Evolutionary conservation across 257 asterid species (phyloP).

Genomic region (Thymus quinquecostatus): DNA sequence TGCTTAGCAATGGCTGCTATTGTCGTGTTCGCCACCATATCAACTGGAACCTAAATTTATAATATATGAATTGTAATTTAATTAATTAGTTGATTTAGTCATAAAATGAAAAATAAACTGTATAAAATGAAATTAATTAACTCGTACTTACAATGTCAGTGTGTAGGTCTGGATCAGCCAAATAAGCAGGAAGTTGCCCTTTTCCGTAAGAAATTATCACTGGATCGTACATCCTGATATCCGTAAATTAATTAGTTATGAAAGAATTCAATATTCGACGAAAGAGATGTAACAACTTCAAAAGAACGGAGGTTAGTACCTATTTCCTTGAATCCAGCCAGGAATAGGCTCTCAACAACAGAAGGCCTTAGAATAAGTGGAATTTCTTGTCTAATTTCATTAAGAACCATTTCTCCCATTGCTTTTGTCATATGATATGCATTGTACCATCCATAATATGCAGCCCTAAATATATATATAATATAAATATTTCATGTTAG

Average conservation of each 20-base stretch:
- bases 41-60: constrained; percentile 41
- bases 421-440: constrained; percentile 54
- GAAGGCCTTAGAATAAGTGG: constrained; percentile 51
- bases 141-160: constrained; percentile 42
- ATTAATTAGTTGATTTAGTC: neutral
- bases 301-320: constrained; percentile 24
- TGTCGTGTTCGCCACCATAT: constrained; percentile 45
- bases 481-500: too few species aligned
- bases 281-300: neutral
- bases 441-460: constrained; percentile 46
- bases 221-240: constrained; percentile 47
- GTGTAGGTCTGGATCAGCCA: constrained; percentile 39
- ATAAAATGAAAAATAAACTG: neutral
- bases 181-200: constrained; percentile 53
- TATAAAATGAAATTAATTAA: too few species aligned
- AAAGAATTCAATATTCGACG: neutral
- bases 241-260: neutral
- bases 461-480: too few species aligned
- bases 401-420: constrained; percentile 55
- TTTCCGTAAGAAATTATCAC: constrained; percentile 49
- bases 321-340: constrained; percentile 68
- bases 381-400: constrained; percentile 46
- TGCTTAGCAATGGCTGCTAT: constrained; percentile 50
- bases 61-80: neutral
- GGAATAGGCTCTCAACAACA: constrained; percentile 49